These are phyloP conservation scores for Penicillium desertorum DNA, from an alignment of 495 filamentous ascomycete genomes.

Conservation along the genomic window DNA sequence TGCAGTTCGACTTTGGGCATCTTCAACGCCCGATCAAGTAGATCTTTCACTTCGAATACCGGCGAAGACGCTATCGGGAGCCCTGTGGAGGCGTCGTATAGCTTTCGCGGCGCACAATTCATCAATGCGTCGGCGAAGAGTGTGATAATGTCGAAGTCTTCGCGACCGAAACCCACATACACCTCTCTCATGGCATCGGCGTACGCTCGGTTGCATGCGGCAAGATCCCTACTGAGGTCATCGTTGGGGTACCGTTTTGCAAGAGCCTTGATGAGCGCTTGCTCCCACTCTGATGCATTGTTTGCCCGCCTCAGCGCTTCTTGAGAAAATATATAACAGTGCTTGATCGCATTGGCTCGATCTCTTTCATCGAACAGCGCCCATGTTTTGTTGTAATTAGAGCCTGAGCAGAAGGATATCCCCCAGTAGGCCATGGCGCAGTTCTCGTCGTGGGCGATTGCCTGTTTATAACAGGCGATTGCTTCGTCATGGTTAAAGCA, in stretches of 20 bases:
- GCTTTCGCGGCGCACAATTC: constrained; percentile 60
- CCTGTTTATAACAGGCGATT: constrained; percentile 55
- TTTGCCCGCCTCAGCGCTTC: constrained; percentile 34
- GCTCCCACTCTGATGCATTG: constrained; percentile 40
- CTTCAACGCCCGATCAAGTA: constrained; percentile 52
- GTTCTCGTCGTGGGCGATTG: constrained; percentile 47
- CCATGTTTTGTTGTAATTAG: constrained; percentile 72
- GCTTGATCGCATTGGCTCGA: constrained; percentile 34
- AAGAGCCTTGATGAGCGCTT: constrained; percentile 53
- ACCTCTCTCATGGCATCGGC: constrained; percentile 56
- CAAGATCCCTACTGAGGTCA: constrained; percentile 34
- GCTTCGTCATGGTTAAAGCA: constrained; percentile 64
- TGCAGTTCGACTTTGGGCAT: constrained; percentile 41
- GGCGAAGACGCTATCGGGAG: constrained; percentile 50
- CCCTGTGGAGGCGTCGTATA: constrained; percentile 58
- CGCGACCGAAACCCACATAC: constrained; percentile 40
- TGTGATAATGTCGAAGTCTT: constrained; percentile 55
- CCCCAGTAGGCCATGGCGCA: constrained; percentile 66
- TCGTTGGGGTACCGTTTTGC: constrained; percentile 48
- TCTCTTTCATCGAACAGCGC: constrained; percentile 55
- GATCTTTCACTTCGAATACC: constrained; percentile 50
- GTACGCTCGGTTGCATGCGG: constrained; percentile 50
- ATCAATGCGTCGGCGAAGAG: constrained; percentile 62
- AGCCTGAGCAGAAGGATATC: constrained; percentile 58
- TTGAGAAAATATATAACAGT: constrained; percentile 37